A percentile compares a stretch with the other conserved stretches of the same genome.
These are phyloP conservation scores for Fusarium circinatum DNA, from an alignment of 2,329 filamentous ascomycete genomes.

Conservation along the genomic window DNA sequence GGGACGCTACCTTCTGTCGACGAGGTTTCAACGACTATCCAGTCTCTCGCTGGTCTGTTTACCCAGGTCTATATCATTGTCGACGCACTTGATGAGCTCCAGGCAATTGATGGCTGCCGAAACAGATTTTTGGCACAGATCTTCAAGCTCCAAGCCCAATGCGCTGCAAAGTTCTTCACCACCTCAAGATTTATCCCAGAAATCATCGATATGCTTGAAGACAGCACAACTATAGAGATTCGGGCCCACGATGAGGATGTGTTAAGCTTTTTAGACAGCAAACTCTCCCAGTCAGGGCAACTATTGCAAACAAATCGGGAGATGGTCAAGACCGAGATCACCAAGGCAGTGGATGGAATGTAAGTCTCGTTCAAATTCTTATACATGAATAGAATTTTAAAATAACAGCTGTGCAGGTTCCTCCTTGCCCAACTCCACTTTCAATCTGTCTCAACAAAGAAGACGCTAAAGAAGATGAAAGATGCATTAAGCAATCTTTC, in stretches of 20 bases:
- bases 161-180: no score
- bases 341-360: accelerated
- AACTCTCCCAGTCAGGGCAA: accelerated
- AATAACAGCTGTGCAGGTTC: neutral
- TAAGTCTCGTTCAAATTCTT: neutral
- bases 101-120: neutral
- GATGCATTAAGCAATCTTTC: neutral
- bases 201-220: no score
- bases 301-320: accelerated
- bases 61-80: no score
- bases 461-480: no score
- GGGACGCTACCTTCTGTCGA: accelerated
- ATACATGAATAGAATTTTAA: no score
- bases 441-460: neutral
- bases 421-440: neutral
- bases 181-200: neutral
- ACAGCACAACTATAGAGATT: no score
- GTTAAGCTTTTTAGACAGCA: accelerated
- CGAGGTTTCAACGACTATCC: neutral
- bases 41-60: accelerated
- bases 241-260: neutral
- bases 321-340: neutral
- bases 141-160: neutral
- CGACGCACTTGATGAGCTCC: neutral
- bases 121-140: neutral